A percentile compares a stretch with the other conserved stretches of the same genome.
Evolutionary conservation across 768 basidiomycete species (phyloP).

Genomic region (Hypholoma sublateritium): DNA sequence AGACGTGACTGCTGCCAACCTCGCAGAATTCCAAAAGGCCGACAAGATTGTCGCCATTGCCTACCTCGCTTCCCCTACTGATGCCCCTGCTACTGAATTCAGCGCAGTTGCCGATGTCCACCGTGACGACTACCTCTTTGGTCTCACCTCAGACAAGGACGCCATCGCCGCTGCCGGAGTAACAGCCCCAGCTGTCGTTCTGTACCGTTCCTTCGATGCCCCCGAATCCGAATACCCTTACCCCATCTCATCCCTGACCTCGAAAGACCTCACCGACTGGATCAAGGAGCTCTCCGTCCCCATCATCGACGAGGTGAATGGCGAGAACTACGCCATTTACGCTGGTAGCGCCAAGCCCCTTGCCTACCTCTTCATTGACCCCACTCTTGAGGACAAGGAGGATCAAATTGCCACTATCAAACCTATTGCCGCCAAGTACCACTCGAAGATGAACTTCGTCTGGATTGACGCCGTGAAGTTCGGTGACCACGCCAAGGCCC

Average conservation of each 20-base stretch:
- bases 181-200: conserved; percentile 79
- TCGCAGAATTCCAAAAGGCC: conserved; percentile 80
- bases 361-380: conserved; percentile 93
- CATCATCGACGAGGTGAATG: conserved; percentile 87
- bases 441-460: conserved; percentile 92
- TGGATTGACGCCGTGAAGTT: conserved; percentile 97
- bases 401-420: conserved; percentile 64
- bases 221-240: conserved; percentile 68
- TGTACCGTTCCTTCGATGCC: conserved; percentile 93
- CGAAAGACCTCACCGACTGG: conserved; percentile 72
- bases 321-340: conserved; percentile 90
- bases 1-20: conserved; percentile 71
- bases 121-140: conserved; percentile 94
- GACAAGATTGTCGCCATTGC: conserved; percentile 92
- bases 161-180: conserved; percentile 71
- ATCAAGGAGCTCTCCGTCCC: conserved; percentile 84
- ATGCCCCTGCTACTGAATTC: conserved; percentile 72
- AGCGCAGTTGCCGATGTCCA: conserved; percentile 78
- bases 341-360: conserved; percentile 82
- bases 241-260: conserved; percentile 53
- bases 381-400: conserved; percentile 63
- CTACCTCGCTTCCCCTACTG: conserved; percentile 75
- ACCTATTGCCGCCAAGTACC: conserved; percentile 79
- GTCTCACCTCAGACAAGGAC: conserved; percentile 72
- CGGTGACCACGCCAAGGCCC: conserved; percentile 91